Conservation (phyloP, 2,329 filamentous ascomycete species). For the Penicillium sp. region DNA sequence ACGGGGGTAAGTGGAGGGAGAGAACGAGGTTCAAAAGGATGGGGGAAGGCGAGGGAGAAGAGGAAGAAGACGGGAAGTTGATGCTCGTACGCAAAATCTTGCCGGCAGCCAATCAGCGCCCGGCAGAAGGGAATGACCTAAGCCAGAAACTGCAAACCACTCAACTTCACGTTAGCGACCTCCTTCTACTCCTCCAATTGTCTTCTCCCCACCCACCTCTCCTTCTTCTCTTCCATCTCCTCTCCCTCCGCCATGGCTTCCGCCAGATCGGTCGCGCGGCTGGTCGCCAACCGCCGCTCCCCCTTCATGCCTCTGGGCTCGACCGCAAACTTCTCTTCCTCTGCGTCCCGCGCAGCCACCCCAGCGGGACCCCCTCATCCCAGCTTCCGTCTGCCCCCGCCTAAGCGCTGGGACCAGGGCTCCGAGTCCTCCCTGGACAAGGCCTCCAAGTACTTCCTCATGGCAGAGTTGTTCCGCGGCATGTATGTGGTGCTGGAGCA, state of each 20-base stretch:
- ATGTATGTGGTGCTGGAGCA: conserved; percentile 99
- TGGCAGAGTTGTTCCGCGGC: conserved; percentile 92
- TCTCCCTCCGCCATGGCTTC: conserved; percentile 41
- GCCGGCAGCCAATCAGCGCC: conserved; percentile 39
- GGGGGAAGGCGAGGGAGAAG: conserved; percentile 17
- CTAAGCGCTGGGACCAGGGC: conserved; percentile 76
- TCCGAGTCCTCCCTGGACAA: conserved; percentile 76
- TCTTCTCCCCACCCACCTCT: conserved; percentile 19
- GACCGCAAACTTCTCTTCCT: conserved; percentile 62
- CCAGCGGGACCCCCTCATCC: conserved; percentile 75
- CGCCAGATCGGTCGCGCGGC: conserved; percentile 44
- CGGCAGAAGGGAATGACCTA: conserved; percentile 43
- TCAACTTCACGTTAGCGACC: conserved; percentile 22
- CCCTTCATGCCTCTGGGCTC: conserved; percentile 42
- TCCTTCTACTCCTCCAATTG: conserved; percentile 23
- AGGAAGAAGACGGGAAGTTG: conserved; percentile 26
- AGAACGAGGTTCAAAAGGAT: conserved; percentile 17
- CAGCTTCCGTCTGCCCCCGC: conserved; percentile 74
- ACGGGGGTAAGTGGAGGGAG: conserved; percentile 12
- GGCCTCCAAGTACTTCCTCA: conserved; percentile 88
- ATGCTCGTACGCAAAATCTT: conserved; percentile 37
- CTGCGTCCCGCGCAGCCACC: conserved; percentile 60
- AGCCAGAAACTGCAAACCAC: conserved; percentile 35
- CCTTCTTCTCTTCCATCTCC: conserved; percentile 19
- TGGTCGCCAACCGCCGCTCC: conserved; percentile 43